Conservation (phyloP, 2,329 filamentous ascomycete species). For the Penicillium sp. region DNA sequence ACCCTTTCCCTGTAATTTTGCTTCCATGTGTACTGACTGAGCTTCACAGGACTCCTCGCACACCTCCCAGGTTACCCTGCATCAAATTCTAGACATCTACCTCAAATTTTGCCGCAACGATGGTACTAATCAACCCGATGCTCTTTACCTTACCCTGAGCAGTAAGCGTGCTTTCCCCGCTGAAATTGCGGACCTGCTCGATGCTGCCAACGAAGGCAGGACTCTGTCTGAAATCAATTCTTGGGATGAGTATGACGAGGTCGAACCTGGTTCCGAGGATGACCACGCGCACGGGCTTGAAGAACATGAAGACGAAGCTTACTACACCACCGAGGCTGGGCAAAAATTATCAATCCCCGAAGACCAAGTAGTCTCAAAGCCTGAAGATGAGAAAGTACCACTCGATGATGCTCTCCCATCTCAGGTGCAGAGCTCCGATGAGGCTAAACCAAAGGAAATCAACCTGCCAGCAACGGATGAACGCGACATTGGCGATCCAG, state of each 20-base stretch:
- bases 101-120: constrained; percentile 62
- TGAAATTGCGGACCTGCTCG: constrained; percentile 54
- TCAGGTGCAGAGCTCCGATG: not conserved
- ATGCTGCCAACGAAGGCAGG: constrained; percentile 58
- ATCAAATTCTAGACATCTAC: constrained; percentile 62
- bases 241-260: constrained; percentile 54
- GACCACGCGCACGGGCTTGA: constrained; percentile 16
- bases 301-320: constrained; percentile 17
- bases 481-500: not conserved
- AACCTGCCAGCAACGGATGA: not conserved
- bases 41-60: constrained; percentile 51
- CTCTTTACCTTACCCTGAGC: constrained; percentile 60
- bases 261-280: constrained; percentile 32
- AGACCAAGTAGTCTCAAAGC: not conserved
- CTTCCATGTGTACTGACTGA: constrained; percentile 26
- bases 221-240: constrained; percentile 54
- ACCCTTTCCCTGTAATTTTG: constrained; percentile 1
- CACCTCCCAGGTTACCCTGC: constrained; percentile 53
- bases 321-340: constrained; percentile 4
- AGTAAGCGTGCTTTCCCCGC: constrained; percentile 57
- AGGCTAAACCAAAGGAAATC: not conserved
- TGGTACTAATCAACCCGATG: constrained; percentile 53
- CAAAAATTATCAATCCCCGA: constrained; percentile 9
- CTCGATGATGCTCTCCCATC: not conserved
- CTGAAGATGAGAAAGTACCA: not conserved